Percentiles rank a stretch among this genome's conserved stretches.
phyloP scores from a whole-genome alignment of 78 protist species.

The Dictyostelium capitatum region DNA sequence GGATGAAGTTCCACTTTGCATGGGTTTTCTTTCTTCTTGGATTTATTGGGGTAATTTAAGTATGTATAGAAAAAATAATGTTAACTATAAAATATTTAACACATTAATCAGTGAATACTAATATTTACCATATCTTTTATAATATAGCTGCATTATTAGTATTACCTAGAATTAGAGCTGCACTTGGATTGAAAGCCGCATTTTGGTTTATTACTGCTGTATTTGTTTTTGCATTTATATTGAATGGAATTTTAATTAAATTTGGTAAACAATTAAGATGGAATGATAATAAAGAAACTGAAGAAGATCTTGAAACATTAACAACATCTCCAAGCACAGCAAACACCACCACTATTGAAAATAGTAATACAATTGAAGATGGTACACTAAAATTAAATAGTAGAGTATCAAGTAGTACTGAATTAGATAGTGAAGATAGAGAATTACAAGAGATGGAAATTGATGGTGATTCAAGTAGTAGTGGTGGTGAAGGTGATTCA shows the following conservation, averaged over 20 bases:
- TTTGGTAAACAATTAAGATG: slow-evolving; percentile 32
- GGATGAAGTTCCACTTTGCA: slow-evolving; percentile 46
- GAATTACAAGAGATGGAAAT: background rate
- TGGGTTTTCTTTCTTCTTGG: slow-evolving; percentile 41
- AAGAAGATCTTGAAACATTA: background rate
- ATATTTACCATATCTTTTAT: no score
- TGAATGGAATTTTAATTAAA: slow-evolving; percentile 45
- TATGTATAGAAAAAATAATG: background rate
- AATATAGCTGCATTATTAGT: slow-evolving; percentile 28
- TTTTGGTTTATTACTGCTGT: slow-evolving; percentile 65
- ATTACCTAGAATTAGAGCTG: slow-evolving; percentile 24
- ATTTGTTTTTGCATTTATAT: slow-evolving; percentile 31
- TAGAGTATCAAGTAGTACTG: slow-evolving; percentile 1
- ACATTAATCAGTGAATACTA: no score
- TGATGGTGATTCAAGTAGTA: background rate
- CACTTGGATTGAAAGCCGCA: slow-evolving; percentile 27
- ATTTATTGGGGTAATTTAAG: slow-evolving; percentile 79
- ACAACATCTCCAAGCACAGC: background rate
- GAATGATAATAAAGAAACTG: background rate
- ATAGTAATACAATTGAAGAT: background rate
- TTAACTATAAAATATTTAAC: no score
- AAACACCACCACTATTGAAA: background rate
- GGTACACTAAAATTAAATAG: background rate
- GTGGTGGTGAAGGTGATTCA: background rate
- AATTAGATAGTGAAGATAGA: background rate